A percentile compares a stretch with the other conserved stretches of the same genome.
Conservation (phyloP, 441 rosid genomes). For the Francoa sonchifolia region DNA sequence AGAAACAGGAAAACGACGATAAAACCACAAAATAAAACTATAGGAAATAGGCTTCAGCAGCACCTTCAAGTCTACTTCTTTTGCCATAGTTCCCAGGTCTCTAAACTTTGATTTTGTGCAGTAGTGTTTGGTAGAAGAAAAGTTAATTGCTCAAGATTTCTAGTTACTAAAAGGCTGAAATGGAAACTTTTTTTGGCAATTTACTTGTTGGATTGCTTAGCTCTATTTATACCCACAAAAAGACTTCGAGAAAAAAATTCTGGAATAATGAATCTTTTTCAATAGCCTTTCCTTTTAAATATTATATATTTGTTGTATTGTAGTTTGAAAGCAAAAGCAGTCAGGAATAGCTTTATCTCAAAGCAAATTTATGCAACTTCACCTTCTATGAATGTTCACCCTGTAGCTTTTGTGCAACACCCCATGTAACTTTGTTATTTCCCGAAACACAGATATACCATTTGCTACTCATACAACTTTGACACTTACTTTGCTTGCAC, state of each 20-base stretch:
- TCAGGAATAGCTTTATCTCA: conserved; percentile 24
- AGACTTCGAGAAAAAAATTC: too few species aligned
- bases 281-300: conserved; percentile 22
- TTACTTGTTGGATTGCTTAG: conserved; percentile 3
- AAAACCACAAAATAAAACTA: neutral
- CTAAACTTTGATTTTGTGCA: too few species aligned
- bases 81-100: conserved; percentile 21
- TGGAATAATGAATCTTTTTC: conserved; percentile 6
- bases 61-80: conserved; percentile 33
- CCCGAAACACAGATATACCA: too few species aligned
- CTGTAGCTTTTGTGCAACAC: neutral
- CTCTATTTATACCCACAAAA: conserved; percentile 21
- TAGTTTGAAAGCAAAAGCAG: conserved; percentile 28
- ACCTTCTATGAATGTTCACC: conserved; percentile 7
- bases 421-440: neutral
- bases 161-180: neutral
- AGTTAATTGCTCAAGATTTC: too few species aligned
- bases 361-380: conserved; percentile 21
- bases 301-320: conserved; percentile 2
- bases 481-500: too few species aligned
- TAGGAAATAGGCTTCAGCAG: neutral
- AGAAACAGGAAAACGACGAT: neutral
- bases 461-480: too few species aligned
- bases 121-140: too few species aligned
- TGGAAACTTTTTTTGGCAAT: conserved; percentile 7